Evolutionary conservation across 148 eudicot genomes (phyloP), one percentile per base, ranked within the genome.

Genomic region (Silene latifolia): DNA sequence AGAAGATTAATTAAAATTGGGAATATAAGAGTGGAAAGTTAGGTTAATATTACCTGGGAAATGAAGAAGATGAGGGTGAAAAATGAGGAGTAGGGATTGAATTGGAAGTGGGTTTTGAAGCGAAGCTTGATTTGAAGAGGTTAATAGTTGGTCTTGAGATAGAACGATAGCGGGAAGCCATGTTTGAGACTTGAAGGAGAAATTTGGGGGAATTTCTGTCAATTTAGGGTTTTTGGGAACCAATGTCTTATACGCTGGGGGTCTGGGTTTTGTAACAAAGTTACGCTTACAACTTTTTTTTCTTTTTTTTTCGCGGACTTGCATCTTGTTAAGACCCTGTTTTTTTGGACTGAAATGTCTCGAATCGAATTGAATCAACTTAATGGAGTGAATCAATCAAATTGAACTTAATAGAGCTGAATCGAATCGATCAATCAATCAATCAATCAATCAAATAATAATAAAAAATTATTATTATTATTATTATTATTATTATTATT

Each of bases 81-180:
- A 74, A 13, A 32, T 74, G 85, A 63, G 77, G 53, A 63, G 82
- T 78, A 46, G 88, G 76, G 8, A 65, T 35, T 54, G 86, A 80
- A 53, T 51, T 81, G 67, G 86, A 24, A 47, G 85, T 71, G 67
- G 92, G 82, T 74, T 83, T 84, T 9, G 67, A 72, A 7, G 88
- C 10, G 32, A 83, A 67, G 69, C 85, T 73, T 59, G 88, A 84
- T 82, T 84, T 90, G 79, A 90, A 76, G 68, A 89, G 82, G 77
- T 78, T 87, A 12, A 87, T 44, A 18, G 93, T 70, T 12, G 96
- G 93, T 60, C 84, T 82, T 63, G 91, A 83, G 54, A 91, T 51
- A 2, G 88, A 83, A 46, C 91, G 87, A 53, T 9, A 91, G 32
- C 91, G 89, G 71, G 86, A 82, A 15, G 96, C 93, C 96, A 89